A percentile compares a stretch with the other conserved stretches of the same genome.
Evolutionary conservation across 192 early-diverging fungal genomes (phyloP).

Genomic region (Backusella parvicylindrica): DNA sequence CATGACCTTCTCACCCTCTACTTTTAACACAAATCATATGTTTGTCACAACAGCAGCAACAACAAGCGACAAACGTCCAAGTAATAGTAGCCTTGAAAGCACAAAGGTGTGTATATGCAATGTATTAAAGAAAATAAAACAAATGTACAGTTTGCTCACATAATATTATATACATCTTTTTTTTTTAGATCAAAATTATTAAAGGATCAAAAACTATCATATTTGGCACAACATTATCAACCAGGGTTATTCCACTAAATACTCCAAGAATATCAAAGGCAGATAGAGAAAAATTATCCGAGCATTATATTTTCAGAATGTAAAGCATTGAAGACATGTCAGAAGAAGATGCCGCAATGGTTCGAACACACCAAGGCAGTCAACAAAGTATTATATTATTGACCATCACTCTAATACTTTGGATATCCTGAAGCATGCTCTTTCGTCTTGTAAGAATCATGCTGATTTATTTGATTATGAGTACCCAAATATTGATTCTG

Average conservation of each 20-base stretch:
- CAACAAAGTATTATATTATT: background rate
- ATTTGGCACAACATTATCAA: background rate
- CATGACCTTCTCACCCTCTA: background rate
- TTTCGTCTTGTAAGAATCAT: background rate
- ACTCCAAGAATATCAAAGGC: background rate
- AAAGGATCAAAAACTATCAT: background rate
- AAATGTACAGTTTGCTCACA: background rate
- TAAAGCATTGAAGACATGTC: background rate
- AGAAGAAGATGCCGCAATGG: background rate
- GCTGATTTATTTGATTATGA: background rate
- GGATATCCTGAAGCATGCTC: background rate
- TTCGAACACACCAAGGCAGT: background rate
- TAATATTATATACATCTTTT: background rate
- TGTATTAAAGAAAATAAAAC: background rate
- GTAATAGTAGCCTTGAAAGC: background rate
- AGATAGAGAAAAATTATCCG: background rate
- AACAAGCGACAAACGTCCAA: background rate
- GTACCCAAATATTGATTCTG: background rate
- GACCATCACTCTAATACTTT: background rate
- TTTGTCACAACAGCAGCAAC: background rate
- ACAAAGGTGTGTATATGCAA: background rate
- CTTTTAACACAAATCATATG: background rate
- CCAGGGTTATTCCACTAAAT: background rate
- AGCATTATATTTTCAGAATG: background rate
- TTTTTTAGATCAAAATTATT: background rate